Evolutionary conservation across 2,329 filamentous ascomycete species (phyloP), one percentile per base, ranked within the genome.

Genomic region (Diaporthe sp.): DNA sequence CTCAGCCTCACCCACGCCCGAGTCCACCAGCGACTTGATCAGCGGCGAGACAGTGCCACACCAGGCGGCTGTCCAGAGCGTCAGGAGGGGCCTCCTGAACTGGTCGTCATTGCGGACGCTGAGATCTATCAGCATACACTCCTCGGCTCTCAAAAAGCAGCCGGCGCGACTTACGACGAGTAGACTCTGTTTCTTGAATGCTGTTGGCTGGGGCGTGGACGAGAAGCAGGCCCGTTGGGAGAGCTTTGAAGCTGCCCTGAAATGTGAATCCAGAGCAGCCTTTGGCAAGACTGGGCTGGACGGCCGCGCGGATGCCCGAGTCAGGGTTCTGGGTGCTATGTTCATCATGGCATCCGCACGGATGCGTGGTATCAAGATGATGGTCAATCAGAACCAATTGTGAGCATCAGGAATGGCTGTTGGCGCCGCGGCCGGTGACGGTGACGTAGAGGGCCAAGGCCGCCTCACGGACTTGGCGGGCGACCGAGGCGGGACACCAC

Each of bases 11-110:
- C 89, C 89, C 3, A 88, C 83, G 66, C 88, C 87, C 4, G 84
- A 83, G 77, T 85, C 83, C 59, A 92, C 80, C 42, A 91, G 83
- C 15, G 84, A 82, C 17, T 79, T 79, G 8, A 92, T 69, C 15
- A 90, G 80, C 5, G 90, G 90, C 6, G 83, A 82, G 32, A 91
- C 84, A 80, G 59, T 84, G 85, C 80, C 90, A 92, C 90, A 92
- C 83, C 86, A 91, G 10, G 88, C 88, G 0, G 90, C 85, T 0
- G 89, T 90, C 90, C 90, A 92, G 53, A 92, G 82, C 1, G 89
- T 91, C 72, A 92, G 79, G n/a, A 92, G 86, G 3, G 90, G 90
- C 3, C 82, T 86, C 79, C 87, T 81, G 80, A 92, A 87, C 76
- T 89, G 86, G 77, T 88, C 85, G 59, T 86, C 83, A 65, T 86